These are phyloP conservation scores for Peribolospora baueri DNA, from an alignment of 768 basidiomycete genomes.

Conservation along the genomic window DNA sequence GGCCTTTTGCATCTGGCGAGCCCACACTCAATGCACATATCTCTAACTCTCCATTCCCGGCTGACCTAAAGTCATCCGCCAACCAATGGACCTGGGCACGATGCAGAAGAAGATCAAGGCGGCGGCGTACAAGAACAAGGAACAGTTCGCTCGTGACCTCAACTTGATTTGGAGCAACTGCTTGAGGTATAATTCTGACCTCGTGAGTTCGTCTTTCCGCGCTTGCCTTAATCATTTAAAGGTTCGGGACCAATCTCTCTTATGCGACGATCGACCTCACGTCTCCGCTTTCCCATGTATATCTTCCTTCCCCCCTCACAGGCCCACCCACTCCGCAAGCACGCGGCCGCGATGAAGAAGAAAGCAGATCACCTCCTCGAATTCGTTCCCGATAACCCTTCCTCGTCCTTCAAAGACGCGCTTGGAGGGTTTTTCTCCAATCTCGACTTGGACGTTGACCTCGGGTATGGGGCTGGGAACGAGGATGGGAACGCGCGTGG, in stretches of 20 bases:
- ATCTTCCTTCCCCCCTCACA: slow-evolving; percentile 16
- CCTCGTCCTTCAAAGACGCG: too few relatives aligned
- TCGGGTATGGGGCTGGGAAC: too few relatives aligned
- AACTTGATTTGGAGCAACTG: slow-evolving; percentile 96
- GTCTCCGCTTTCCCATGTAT: background rate
- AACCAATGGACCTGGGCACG: slow-evolving; percentile 86
- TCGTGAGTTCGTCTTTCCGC: slow-evolving; percentile 32
- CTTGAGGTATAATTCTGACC: slow-evolving; percentile 66
- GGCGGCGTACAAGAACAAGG: slow-evolving; percentile 76
- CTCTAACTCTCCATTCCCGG: slow-evolving; percentile 24
- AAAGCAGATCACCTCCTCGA: slow-evolving; percentile 69
- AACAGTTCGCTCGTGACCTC: slow-evolving; percentile 77
- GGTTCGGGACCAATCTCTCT: slow-evolving; percentile 1
- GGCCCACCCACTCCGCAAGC: slow-evolving; percentile 69
- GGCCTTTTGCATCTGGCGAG: background rate
- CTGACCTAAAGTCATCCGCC: slow-evolving; percentile 54
- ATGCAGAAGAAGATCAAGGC: slow-evolving; percentile 83
- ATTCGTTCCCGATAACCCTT: slow-evolving; percentile 46
- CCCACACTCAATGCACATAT: background rate
- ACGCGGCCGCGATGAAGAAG: slow-evolving; percentile 50
- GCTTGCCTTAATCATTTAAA: background rate
- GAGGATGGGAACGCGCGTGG: too few relatives aligned
- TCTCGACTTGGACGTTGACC: too few relatives aligned
- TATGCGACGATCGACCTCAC: background rate
- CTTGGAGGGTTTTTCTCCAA: too few relatives aligned